Percentiles rank a stretch among this genome's conserved stretches.
Evolutionary conservation across 2,329 filamentous ascomycete genomes (phyloP).

Genomic region (Lasiodiplodia gonubiensis): DNA sequence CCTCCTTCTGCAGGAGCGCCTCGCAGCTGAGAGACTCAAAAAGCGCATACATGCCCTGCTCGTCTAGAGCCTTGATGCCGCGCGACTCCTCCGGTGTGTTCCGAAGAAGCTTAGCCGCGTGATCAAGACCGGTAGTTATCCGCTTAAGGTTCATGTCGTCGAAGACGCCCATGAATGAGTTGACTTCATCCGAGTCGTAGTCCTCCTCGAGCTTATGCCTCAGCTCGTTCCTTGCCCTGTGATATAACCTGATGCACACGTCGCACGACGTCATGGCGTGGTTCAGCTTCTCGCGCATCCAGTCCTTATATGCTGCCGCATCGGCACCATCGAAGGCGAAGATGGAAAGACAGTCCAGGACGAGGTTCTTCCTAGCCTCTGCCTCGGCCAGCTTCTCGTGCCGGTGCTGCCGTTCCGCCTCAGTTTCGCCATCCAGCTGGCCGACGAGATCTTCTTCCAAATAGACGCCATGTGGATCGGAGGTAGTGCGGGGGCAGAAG

Average conservation of each 20-base stretch:
- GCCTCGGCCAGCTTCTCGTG: conserved; percentile 45
- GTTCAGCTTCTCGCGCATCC: conserved; percentile 48
- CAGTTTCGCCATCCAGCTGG: conserved; percentile 39
- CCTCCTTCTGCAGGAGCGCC: conserved; percentile 69
- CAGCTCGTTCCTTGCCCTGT: conserved; percentile 51
- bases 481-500: conserved; percentile 53
- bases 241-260: conserved; percentile 57
- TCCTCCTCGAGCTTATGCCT: conserved; percentile 48
- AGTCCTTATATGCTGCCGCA: conserved; percentile 50
- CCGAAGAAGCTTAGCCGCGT: conserved; percentile 48
- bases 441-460: conserved; percentile 53
- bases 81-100: conserved; percentile 57
- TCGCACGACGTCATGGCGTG: conserved; percentile 54
- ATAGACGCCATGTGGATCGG: conserved; percentile 44
- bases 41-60: conserved; percentile 74
- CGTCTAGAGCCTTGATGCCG: conserved; percentile 57
- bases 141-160: conserved; percentile 54
- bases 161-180: conserved; percentile 50
- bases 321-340: conserved; percentile 56
- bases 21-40: conserved; percentile 90
- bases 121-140: conserved; percentile 51
- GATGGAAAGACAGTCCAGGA: conserved; percentile 52
- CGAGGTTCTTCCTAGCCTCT: conserved; percentile 47
- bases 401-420: conserved; percentile 38
- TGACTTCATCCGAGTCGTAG: conserved; percentile 53